Percentiles rank a stretch among this genome's conserved stretches.
These are phyloP conservation scores for Colletotrichum sansevieriae DNA, from an alignment of 2,329 filamentous ascomycete genomes.

Conservation along the genomic window DNA sequence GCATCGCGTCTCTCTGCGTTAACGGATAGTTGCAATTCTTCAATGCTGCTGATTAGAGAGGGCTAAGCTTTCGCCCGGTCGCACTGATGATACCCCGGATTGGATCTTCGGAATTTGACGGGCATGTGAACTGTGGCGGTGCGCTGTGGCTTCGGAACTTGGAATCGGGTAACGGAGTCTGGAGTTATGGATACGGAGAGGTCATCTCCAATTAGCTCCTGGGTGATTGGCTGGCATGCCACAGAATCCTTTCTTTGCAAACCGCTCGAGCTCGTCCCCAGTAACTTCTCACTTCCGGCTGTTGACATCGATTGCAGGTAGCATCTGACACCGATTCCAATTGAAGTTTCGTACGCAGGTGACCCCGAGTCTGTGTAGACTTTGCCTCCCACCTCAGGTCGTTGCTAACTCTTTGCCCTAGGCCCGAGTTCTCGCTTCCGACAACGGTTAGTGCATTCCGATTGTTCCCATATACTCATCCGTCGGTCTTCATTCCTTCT, in stretches of 20 bases:
- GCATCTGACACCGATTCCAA: conserved; percentile 35
- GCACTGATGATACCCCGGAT: conserved; percentile 33
- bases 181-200: neutral
- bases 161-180: neutral
- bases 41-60: conserved; percentile 18
- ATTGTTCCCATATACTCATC: conserved; percentile 12
- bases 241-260: conserved; percentile 7
- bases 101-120: conserved; percentile 37
- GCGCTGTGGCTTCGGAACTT: conserved; percentile 21
- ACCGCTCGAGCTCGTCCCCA: conserved; percentile 15
- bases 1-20: neutral
- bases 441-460: conserved; percentile 30
- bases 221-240: conserved; percentile 15
- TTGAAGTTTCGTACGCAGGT: conserved; percentile 16
- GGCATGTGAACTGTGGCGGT: conserved; percentile 24
- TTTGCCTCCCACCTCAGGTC: too few species aligned
- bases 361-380: too few species aligned
- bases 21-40: conserved; percentile 9
- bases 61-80: conserved; percentile 37
- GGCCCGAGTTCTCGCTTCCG: conserved; percentile 19
- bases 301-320: conserved; percentile 35
- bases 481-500: conserved; percentile 7
- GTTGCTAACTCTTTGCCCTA: neutral
- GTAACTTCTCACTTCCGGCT: conserved; percentile 27
- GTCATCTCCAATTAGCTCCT: conserved; percentile 3